Percentiles rank a stretch among this genome's conserved stretches.
phyloP scores from a whole-genome alignment of 2,329 filamentous ascomycete species.

The Fusarium guadeloupense region DNA sequence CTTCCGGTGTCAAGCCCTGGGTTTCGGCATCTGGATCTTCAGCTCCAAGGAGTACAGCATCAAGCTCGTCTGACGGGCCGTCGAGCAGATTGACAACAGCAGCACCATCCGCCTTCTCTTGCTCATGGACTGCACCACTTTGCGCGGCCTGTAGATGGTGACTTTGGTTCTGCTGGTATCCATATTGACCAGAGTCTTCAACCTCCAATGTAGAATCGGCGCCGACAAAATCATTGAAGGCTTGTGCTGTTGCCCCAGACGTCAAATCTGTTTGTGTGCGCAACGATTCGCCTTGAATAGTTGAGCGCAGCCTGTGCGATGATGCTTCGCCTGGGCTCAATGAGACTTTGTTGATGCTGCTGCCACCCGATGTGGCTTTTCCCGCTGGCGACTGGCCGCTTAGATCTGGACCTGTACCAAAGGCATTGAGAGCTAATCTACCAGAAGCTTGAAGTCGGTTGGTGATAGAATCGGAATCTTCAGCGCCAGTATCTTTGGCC shows the following conservation, averaged over 20 bases:
- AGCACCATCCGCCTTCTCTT: slow-evolving; percentile 49
- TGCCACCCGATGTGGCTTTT: slow-evolving; percentile 33
- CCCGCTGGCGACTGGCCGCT: slow-evolving; percentile 23
- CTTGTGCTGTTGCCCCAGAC: slow-evolving; percentile 47
- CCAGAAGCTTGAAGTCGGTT: slow-evolving; percentile 44
- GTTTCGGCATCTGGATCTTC: slow-evolving; percentile 36
- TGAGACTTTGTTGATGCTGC: slow-evolving; percentile 20
- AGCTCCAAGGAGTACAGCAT: slow-evolving; percentile 28
- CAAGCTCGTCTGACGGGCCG: slow-evolving; percentile 34
- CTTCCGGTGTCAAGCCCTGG: slow-evolving; percentile 42
- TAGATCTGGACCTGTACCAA: slow-evolving; percentile 31
- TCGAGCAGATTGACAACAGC: slow-evolving; percentile 53
- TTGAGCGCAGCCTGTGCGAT: slow-evolving; percentile 32
- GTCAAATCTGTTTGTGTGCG: slow-evolving; percentile 19
- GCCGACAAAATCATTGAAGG: slow-evolving; percentile 40
- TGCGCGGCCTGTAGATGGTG: background rate
- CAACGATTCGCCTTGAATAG: slow-evolving; percentile 26
- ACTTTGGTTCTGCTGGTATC: background rate
- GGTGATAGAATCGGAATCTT: slow-evolving; percentile 21
- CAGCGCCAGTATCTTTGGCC: slow-evolving; percentile 28
- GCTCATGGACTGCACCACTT: slow-evolving; percentile 16
- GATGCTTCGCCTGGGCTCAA: slow-evolving; percentile 33
- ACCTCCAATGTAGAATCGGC: slow-evolving; percentile 20
- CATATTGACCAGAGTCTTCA: slow-evolving; percentile 2
- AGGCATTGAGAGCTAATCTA: slow-evolving; percentile 40